Conservation (phyloP, 2,329 filamentous ascomycete genomes). For the Cordyceps cateniannulata region DNA sequence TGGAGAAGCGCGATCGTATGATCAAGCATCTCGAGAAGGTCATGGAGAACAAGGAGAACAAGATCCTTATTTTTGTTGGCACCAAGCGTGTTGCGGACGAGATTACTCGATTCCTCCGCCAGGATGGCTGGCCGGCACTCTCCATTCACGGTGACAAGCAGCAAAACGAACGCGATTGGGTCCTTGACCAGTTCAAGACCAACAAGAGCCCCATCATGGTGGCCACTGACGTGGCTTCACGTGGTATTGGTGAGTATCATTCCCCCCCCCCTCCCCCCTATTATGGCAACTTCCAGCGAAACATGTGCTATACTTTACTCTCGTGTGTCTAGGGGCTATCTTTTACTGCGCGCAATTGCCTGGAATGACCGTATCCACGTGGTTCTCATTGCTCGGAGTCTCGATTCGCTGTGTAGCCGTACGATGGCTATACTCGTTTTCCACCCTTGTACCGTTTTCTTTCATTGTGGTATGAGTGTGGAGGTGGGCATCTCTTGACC, state of each 20-base stretch:
- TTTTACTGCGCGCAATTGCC: conserved; percentile 88
- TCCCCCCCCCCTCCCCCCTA: conserved; percentile 35
- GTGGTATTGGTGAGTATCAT: conserved; percentile 99
- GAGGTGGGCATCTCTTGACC: conserved; percentile 72
- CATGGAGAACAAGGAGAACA: conserved; percentile 95
- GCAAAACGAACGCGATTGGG: conserved; percentile 99
- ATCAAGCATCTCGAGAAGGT: conserved; percentile 96
- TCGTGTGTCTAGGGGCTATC: conserved; percentile 76
- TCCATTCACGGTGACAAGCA: conserved; percentile 99
- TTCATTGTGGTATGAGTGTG: conserved; percentile 64
- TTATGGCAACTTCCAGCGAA: conserved; percentile 52
- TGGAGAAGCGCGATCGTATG: conserved; percentile 97
- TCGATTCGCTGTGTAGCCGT: conserved; percentile 72
- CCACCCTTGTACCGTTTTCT: conserved; percentile 62
- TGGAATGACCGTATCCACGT: conserved; percentile 77
- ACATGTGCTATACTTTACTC: conserved; percentile 74
- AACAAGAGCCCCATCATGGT: conserved; percentile 99
- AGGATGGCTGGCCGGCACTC: conserved; percentile 95
- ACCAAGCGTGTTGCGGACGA: conserved; percentile 96
- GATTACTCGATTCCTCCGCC: conserved; percentile 93
- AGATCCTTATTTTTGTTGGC: conserved; percentile 89
- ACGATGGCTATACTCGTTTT: conserved; percentile 61
- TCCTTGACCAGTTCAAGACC: conserved; percentile 98
- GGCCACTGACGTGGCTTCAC: conserved; percentile 97
- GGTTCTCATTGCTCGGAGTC: conserved; percentile 76